Percentiles rank a stretch among this genome's conserved stretches.
Evolutionary conservation across 345 rosid genomes (phyloP).

Genomic region (Hibiscus tridactylites): DNA sequence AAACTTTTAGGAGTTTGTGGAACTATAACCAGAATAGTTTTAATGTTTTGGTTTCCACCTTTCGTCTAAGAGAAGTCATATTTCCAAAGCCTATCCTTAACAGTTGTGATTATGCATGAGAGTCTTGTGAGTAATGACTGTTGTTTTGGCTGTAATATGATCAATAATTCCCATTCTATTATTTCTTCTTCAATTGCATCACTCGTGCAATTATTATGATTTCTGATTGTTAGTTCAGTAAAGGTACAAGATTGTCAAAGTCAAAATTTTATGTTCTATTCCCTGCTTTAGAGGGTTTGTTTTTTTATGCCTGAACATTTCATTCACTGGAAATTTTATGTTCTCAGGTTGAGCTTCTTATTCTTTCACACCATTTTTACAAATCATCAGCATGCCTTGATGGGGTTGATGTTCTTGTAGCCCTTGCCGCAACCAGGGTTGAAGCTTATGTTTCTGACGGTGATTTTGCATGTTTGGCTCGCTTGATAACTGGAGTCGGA

Average conservation of each 20-base stretch:
- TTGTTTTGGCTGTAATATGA: not conserved
- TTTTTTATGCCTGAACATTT: not conserved
- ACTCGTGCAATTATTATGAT: not conserved
- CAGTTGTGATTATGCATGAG: not conserved
- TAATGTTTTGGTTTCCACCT: not conserved
- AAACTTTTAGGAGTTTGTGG: not conserved
- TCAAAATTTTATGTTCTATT: not conserved
- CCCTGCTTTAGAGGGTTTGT: not conserved
- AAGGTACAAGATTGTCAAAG: not conserved
- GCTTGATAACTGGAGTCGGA: conserved; percentile 90
- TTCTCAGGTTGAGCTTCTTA: conserved; percentile 90
- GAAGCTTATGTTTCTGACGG: conserved; percentile 94
- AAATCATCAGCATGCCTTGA: conserved; percentile 97
- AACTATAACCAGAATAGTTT: not conserved
- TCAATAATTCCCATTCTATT: not conserved
- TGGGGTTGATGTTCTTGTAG: conserved; percentile 97
- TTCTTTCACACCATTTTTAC: conserved; percentile 94
- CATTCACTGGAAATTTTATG: conserved; percentile 4
- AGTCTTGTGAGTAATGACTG: not conserved
- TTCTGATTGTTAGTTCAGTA: not conserved
- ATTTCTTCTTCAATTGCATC: not conserved
- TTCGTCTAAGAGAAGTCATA: not conserved
- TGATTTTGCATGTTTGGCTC: conserved; percentile 89
- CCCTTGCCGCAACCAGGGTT: conserved; percentile 95
- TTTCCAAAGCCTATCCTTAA: not conserved